A percentile compares a stretch with the other conserved stretches of the same genome.
phyloP scores from a whole-genome alignment of 2,329 filamentous ascomycete species.

The Teratosphaeria viscida region DNA sequence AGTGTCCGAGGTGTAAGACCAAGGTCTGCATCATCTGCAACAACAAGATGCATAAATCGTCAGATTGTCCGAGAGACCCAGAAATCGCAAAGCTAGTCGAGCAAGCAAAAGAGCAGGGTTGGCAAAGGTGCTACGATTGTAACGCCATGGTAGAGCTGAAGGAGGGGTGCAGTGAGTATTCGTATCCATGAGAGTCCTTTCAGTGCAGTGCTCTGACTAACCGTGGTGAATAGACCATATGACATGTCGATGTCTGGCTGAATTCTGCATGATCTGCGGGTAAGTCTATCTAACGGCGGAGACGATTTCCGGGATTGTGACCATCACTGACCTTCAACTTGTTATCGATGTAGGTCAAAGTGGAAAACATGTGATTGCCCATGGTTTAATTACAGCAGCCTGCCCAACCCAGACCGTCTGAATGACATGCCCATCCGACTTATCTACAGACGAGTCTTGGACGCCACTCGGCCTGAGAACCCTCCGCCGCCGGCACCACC shows the following conservation, averaged over 20 bases:
- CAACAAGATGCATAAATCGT: conserved; percentile 58
- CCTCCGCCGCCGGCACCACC: conserved; percentile 10
- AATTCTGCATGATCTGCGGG: conserved; percentile 84
- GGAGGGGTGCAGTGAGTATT: conserved; percentile 54
- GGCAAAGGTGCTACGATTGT: conserved; percentile 68
- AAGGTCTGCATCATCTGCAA: conserved; percentile 68
- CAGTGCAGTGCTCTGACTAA: not conserved
- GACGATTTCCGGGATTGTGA: not conserved
- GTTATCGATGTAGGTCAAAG: conserved; percentile 29
- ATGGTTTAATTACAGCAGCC: conserved; percentile 56
- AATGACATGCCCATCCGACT: conserved; percentile 40
- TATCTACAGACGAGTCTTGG: conserved; percentile 23
- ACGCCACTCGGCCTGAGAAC: conserved; percentile 9
- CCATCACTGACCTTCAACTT: not conserved
- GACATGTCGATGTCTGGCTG: conserved; percentile 71
- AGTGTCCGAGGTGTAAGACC: conserved; percentile 60
- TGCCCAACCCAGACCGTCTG: conserved; percentile 43
- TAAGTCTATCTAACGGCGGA: not conserved
- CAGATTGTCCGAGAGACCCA: conserved; percentile 62
- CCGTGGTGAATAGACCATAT: conserved; percentile 50
- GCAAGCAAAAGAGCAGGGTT: conserved; percentile 56
- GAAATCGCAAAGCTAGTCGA: conserved; percentile 54
- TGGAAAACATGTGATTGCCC: conserved; percentile 80
- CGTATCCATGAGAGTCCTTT: not conserved
- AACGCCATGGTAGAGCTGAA: conserved; percentile 64